A percentile compares a stretch with the other conserved stretches of the same genome.
Evolutionary conservation across 2,329 filamentous ascomycete species (phyloP).

Genomic region (Penicillium hordei): DNA sequence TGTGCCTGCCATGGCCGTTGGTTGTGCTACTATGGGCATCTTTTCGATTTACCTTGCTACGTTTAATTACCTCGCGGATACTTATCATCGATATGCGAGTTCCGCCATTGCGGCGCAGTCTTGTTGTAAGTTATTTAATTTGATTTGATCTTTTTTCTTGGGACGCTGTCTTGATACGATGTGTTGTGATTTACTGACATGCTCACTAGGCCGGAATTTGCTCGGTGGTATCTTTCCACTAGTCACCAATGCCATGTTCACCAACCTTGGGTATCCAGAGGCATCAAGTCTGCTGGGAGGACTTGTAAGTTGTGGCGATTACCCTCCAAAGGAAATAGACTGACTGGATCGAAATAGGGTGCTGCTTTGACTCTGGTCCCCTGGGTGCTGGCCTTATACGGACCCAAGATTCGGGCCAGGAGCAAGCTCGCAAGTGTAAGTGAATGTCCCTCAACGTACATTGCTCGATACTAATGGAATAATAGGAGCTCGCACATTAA

Average conservation of each 20-base stretch:
- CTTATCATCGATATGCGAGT: conserved; percentile 79
- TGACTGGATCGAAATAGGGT: conserved; percentile 36
- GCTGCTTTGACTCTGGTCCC: conserved; percentile 73
- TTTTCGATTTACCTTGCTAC: conserved; percentile 83
- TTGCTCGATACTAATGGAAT: conserved; percentile 2
- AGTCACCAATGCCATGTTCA: conserved; percentile 71
- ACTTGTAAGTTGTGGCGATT: conserved; percentile 51
- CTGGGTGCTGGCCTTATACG: conserved; percentile 80
- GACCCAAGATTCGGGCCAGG: conserved; percentile 69
- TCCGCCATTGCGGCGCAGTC: conserved; percentile 84
- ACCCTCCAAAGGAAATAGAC: neutral
- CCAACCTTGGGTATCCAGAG: conserved; percentile 65
- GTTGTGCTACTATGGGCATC: conserved; percentile 78
- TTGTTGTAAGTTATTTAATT: conserved; percentile 60
- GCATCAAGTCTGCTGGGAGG: conserved; percentile 76
- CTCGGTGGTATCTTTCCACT: conserved; percentile 79
- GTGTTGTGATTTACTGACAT: conserved; percentile 4
- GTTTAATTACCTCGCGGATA: conserved; percentile 91
- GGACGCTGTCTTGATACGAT: neutral
- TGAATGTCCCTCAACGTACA: neutral
- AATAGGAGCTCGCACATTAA: conserved; percentile 22
- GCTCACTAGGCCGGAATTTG: conserved; percentile 62
- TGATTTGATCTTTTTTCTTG: neutral
- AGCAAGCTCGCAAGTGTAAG: conserved; percentile 72
- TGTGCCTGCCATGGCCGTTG: conserved; percentile 67